Evolutionary conservation across 179 eudicot genomes (phyloP).

Genomic region (Drosera spatulata): DNA sequence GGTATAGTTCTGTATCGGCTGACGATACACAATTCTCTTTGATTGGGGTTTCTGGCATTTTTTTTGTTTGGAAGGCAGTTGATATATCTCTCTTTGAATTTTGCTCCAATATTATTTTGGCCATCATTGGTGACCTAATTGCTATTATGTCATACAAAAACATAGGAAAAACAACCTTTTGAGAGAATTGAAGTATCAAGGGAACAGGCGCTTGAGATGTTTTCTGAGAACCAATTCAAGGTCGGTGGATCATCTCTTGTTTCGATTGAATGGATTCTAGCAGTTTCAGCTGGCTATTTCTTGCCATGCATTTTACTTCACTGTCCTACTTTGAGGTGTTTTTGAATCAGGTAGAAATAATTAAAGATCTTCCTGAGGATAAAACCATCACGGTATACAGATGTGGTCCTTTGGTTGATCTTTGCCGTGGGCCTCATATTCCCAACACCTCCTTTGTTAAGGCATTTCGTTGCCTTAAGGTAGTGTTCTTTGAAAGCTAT

Average conservation of each 20-base stretch:
- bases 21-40: too few species aligned
- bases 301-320: too few species aligned
- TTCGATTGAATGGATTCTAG: too few species aligned
- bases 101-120: too few species aligned
- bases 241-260: slow-evolving; percentile 15
- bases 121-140: neutral
- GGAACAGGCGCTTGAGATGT: slow-evolving; percentile 82
- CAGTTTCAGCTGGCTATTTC: too few species aligned
- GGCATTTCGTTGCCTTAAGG: slow-evolving; percentile 89
- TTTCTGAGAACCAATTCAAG: slow-evolving; percentile 88
- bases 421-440: slow-evolving; percentile 97
- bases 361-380: slow-evolving; percentile 84
- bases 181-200: slow-evolving; percentile 93
- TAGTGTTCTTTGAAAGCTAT: slow-evolving; percentile 9
- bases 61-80: too few species aligned
- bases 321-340: too few species aligned
- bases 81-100: too few species aligned
- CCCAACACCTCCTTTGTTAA: slow-evolving; percentile 91
- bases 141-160: neutral
- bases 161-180: slow-evolving; percentile 88
- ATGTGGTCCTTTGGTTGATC: slow-evolving; percentile 97
- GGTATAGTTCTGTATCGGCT: slow-evolving; percentile 30
- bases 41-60: too few species aligned
- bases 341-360: slow-evolving; percentile 68
- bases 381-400: slow-evolving; percentile 96